Percentiles rank a stretch among this genome's conserved stretches.
Evolutionary conservation across 2,329 filamentous ascomycete species (phyloP).

Genomic region (Exophiala dermatitidis): DNA sequence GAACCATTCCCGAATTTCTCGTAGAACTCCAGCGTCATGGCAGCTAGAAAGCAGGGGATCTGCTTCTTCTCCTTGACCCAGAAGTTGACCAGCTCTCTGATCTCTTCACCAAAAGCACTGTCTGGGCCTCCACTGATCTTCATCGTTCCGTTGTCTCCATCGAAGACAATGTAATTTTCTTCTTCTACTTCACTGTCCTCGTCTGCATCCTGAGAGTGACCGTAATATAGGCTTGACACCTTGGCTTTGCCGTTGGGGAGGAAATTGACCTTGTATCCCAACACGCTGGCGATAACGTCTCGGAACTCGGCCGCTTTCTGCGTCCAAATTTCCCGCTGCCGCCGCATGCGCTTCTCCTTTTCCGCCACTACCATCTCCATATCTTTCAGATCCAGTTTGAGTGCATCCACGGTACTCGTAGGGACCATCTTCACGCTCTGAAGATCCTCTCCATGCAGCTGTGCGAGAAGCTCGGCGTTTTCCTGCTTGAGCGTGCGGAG

Average conservation of each 20-base stretch:
- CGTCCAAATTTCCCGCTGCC: constrained; percentile 87
- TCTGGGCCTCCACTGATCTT: constrained; percentile 88
- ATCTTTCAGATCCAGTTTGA: constrained; percentile 67
- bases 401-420: constrained; percentile 64
- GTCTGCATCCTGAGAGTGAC: constrained; percentile 58
- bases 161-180: constrained; percentile 65
- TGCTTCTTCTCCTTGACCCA: constrained; percentile 93
- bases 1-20: constrained; percentile 45
- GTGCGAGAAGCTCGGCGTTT: constrained; percentile 72
- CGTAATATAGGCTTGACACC: constrained; percentile 78
- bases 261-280: constrained; percentile 93
- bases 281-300: constrained; percentile 81
- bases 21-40: constrained; percentile 86
- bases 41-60: constrained; percentile 87
- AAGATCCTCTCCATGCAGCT: constrained; percentile 51
- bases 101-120: constrained; percentile 77
- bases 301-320: constrained; percentile 91
- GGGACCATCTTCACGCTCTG: constrained; percentile 59
- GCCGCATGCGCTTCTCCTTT: constrained; percentile 70
- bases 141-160: constrained; percentile 93
- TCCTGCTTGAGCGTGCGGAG: constrained; percentile 71
- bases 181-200: constrained; percentile 36
- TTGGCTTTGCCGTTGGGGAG: constrained; percentile 95
- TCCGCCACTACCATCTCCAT: constrained; percentile 61
- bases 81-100: constrained; percentile 80